Percentiles rank a stretch among this genome's conserved stretches.
These are phyloP conservation scores for Magnusiomyces magnusii DNA, from an alignment of 1,139 yeast genomes.

Conservation along the genomic window DNA sequence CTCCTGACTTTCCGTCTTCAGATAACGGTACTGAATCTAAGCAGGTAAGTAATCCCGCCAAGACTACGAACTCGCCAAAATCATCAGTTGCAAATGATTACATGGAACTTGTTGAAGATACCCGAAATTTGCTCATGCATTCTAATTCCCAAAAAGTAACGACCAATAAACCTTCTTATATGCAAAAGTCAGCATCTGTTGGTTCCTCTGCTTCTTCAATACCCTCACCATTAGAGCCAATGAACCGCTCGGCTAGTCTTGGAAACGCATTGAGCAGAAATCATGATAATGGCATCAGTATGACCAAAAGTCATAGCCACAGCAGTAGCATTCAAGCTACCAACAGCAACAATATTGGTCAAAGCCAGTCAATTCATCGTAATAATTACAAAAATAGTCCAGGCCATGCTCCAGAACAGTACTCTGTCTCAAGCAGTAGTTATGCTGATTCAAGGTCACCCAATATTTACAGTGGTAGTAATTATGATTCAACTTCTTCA, in stretches of 20 bases:
- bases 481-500: not conserved
- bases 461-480: not conserved
- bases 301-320: not conserved
- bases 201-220: not conserved
- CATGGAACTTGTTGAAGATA: not conserved
- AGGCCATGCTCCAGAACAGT: no score
- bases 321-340: not conserved
- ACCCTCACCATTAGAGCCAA: not conserved
- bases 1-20: not conserved
- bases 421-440: not conserved
- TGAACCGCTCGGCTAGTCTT: not conserved
- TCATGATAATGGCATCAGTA: not conserved
- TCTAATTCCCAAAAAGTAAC: not conserved
- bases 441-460: not conserved
- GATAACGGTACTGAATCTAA: not conserved
- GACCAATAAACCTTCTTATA: not conserved
- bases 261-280: not conserved
- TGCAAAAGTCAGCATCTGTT: not conserved
- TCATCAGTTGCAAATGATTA: not conserved
- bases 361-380: no score
- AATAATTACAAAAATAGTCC: no score
- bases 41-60: not conserved
- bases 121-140: not conserved
- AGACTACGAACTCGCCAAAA: not conserved
- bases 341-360: not conserved